These are phyloP conservation scores for Begonia loranthoides DNA, from an alignment of 306 rosid species.

Conservation along the genomic window DNA sequence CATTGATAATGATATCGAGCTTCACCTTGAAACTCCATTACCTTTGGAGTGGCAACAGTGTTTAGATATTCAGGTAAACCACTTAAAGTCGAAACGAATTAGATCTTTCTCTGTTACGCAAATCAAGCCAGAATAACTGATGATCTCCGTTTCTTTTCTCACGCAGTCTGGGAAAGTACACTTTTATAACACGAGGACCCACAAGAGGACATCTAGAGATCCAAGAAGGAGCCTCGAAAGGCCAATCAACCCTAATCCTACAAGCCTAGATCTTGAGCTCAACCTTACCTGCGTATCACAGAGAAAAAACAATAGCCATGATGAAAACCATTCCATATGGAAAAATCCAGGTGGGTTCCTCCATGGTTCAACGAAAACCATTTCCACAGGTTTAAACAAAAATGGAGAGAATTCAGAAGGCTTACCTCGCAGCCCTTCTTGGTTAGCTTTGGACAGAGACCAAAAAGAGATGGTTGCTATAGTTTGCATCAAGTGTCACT, in stretches of 20 bases:
- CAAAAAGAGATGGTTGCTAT: conserved; percentile 72
- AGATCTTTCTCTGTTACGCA: no score
- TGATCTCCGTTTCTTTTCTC: no score
- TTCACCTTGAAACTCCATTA: conserved; percentile 43
- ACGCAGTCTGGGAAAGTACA: conserved; percentile 72
- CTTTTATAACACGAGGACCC: conserved; percentile 52
- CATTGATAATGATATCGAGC: conserved; percentile 32
- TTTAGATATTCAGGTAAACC: conserved; percentile 59
- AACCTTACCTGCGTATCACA: conserved; percentile 52
- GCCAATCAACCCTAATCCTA: conserved; percentile 11
- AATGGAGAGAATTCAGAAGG: not conserved
- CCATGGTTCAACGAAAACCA: conserved; percentile 10
- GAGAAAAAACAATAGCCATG: conserved; percentile 15
- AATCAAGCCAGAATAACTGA: no score
- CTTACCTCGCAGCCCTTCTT: conserved; percentile 19
- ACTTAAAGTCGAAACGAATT: no score
- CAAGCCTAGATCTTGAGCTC: conserved; percentile 74
- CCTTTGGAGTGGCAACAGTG: conserved; percentile 69
- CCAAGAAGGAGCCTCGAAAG: conserved; percentile 29
- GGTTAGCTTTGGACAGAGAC: conserved; percentile 26
- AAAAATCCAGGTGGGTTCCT: not conserved
- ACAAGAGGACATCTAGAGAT: conserved; percentile 31
- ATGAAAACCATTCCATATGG: conserved; percentile 1
- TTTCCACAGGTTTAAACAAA: not conserved
- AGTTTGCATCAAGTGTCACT: conserved; percentile 77